Conservation (phyloP, 176 grass and related monocot species). For the Carex parvula region DNA sequence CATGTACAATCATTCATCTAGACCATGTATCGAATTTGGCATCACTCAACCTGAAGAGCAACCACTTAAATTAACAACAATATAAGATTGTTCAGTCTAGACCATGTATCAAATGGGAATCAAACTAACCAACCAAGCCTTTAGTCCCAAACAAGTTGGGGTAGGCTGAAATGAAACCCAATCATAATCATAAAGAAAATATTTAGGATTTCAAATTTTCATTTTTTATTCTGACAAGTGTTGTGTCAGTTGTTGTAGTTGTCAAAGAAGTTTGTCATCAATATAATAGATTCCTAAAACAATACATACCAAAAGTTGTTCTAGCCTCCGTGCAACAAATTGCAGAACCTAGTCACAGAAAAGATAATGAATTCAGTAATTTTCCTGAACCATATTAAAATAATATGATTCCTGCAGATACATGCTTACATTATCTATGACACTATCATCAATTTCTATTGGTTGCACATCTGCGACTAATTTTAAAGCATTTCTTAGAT, state of each 20-base stretch:
- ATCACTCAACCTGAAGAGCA: no score
- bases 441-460: conserved; percentile 44
- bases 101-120: background rate
- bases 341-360: conserved; percentile 53
- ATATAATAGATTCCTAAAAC: background rate
- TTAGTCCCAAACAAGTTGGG: no score
- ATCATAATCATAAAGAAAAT: background rate
- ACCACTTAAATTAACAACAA: background rate
- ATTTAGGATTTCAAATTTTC: background rate
- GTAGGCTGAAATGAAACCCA: no score
- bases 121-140: background rate
- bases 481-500: conserved; percentile 59
- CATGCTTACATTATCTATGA: conserved; percentile 61
- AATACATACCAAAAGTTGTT: conserved; percentile 86
- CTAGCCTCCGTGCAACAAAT: conserved; percentile 83
- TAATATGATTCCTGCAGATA: conserved; percentile 14
- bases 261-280: background rate
- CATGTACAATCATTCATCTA: background rate
- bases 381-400: conserved; percentile 5
- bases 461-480: conserved; percentile 65
- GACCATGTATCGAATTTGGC: background rate
- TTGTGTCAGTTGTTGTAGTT: background rate
- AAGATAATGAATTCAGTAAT: conserved; percentile 23
- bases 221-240: background rate
- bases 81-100: background rate